Evolutionary conservation across 192 early-diverging fungal species (phyloP).

Genomic region (Radiomyces spectabilis): DNA sequence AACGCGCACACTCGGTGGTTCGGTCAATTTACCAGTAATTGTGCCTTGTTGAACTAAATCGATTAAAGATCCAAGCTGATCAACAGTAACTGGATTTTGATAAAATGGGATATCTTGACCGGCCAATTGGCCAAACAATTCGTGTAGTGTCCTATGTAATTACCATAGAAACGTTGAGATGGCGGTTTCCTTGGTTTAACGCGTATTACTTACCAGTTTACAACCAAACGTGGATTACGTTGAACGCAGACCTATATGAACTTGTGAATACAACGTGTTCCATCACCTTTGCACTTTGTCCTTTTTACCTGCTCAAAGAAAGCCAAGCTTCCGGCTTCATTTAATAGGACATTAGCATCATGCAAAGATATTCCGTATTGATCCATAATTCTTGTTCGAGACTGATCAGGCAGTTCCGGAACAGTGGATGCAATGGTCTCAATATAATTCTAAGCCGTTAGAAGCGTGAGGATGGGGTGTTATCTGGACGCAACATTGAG

Average conservation of each 20-base stretch:
- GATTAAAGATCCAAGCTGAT: constrained; percentile 53
- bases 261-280: not conserved
- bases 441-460: constrained; percentile 35
- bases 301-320: constrained; percentile 66
- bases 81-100: constrained; percentile 40
- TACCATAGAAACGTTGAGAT: too few relatives aligned
- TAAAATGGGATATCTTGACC: constrained; percentile 32
- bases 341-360: constrained; percentile 58
- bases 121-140: constrained; percentile 50
- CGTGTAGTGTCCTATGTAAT: constrained; percentile 47
- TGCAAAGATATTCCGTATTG: constrained; percentile 53
- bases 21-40: constrained; percentile 51
- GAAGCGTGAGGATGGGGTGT: too few relatives aligned
- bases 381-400: constrained; percentile 43
- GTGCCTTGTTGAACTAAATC: constrained; percentile 46
- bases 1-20: too few relatives aligned
- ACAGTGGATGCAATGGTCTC: constrained; percentile 31
- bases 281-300: constrained; percentile 12
- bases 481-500: too few relatives aligned
- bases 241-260: constrained; percentile 17
- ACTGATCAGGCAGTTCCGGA: constrained; percentile 70
- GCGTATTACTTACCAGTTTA: constrained; percentile 48
- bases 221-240: constrained; percentile 25
- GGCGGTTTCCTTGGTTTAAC: too few relatives aligned
- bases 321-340: constrained; percentile 61